phyloP scores from a whole-genome alignment of 306 rosid species.

The Lathyrus oleraceus region DNA sequence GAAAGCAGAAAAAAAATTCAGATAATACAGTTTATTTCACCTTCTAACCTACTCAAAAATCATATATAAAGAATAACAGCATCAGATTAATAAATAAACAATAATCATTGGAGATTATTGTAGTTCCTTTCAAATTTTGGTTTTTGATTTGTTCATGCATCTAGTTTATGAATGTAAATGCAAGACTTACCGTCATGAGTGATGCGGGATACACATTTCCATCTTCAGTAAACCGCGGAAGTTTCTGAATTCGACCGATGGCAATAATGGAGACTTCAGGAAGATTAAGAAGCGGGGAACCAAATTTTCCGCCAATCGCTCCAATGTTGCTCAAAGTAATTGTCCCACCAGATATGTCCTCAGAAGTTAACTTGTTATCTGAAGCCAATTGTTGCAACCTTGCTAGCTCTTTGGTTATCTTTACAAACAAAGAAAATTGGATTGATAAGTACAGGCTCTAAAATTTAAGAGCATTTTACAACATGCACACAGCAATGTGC shows the following conservation, averaged over 20 bases:
- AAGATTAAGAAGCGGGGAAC: slow-evolving; percentile 90
- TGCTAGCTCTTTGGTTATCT: slow-evolving; percentile 90
- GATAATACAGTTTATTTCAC: slow-evolving; percentile 21
- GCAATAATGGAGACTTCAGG: slow-evolving; percentile 94
- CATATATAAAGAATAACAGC: not conserved
- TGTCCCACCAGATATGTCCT: slow-evolving; percentile 78
- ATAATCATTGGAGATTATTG: not conserved
- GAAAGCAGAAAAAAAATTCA: slow-evolving; percentile 29
- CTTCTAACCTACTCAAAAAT: slow-evolving; percentile 8
- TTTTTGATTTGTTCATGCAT: not conserved
- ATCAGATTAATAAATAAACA: not conserved
- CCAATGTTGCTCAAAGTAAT: slow-evolving; percentile 89
- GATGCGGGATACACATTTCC: slow-evolving; percentile 74
- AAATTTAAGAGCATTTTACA: not conserved
- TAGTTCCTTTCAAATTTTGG: not conserved
- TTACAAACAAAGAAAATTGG: slow-evolving; percentile 4
- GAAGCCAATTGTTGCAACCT: slow-evolving; percentile 75
- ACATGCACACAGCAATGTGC: not conserved
- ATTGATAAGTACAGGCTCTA: slow-evolving; percentile 20
- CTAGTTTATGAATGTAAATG: slow-evolving; percentile 6
- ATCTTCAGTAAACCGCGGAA: slow-evolving; percentile 61
- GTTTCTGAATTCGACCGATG: slow-evolving; percentile 80
- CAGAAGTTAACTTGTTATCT: slow-evolving; percentile 78
- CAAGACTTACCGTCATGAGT: slow-evolving; percentile 77
- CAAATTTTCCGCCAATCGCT: slow-evolving; percentile 92